Base-by-base conservation (phyloP, 2,329 filamentous ascomycete species). In the Fusarium coicis region DNA sequence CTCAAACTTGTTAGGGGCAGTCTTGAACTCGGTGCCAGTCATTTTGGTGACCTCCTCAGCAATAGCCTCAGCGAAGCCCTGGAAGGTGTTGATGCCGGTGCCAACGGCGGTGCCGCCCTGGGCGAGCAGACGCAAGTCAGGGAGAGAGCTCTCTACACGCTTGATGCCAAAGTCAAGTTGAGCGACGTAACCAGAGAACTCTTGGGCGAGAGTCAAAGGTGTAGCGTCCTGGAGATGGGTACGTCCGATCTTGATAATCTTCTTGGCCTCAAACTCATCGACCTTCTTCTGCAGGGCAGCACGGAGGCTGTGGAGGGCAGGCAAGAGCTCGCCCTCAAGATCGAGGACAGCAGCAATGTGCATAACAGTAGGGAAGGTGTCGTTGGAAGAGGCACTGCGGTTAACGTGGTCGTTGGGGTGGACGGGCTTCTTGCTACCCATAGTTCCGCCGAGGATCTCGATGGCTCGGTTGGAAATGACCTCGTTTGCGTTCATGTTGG, bases 401-500 rank as follows among this genome's bases (percentile, higher is more conserved):
- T 99, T 99, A 84, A 99, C 96, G 84, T 99, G 96, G 87, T 99
- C 96, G 85, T 98, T 99, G 80, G 96, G 96, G 87, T 99, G 96
- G 74, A 99, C 96, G 34, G 96, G 96, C 88, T 97, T 97, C 92
- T 98, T 98, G 90, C 88, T 92, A 78, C 96, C 96, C 93, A 95
- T 97, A 75, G 89, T 89, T 79, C 96, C 96, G 78, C 96, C 96
- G 60, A 98, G 89, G 74, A 98, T 97, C 88, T 98, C 96, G 84
- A 98, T 98, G 75, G 96, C 96, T 76, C 96, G 94, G 90, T 98
- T 99, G 75, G 96, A 98, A 84, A 99, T 98, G 84, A 99, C 96
- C 84, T 99, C 96, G 87, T 99, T 99, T 82, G 96, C 95, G 87
- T 99, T 99, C 96, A 98, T 98, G 91, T 97, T 98, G 84, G 95